Base-by-base conservation (phyloP, 2,329 filamentous ascomycete genomes). In the Cercospora sojina region DNA sequence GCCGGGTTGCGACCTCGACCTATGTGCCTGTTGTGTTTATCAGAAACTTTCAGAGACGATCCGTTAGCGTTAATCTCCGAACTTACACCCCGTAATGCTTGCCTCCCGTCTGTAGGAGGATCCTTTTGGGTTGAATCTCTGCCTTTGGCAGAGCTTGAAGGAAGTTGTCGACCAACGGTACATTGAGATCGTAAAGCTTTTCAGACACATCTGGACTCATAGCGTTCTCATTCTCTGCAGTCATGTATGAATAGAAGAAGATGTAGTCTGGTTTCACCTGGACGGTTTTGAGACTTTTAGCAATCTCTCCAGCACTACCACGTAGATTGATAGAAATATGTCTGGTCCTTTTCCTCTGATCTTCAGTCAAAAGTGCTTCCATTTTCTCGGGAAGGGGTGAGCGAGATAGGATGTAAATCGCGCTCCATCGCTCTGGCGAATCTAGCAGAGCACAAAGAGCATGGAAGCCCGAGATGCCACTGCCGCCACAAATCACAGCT, bases 171-270 rank as follows among this genome's bases (percentile, higher is more conserved):
- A 84, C 75, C 1, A 84, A 74, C 9, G 64, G 62, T 1, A 64
- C 64, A 31, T 70, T 69, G 9, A 58, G 23, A 29, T 64, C 38
- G 3, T 38, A 27, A 70, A 84, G 75, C 68, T 82, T 79, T 8
- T 84, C 80, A 5, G 79, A 79, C 66, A 81, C 79, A 20, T 77
- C 78, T 1, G 81, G 80, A 25, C 77, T 73, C 3, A 79, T 78
- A 35, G 57, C 31, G 18, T 47, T 59, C 3, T 60, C 64, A 25
- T 31, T 60, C 12, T 60, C 57, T 0, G 64, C 63, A 66, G 84
- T 81, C 13, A 83, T 75, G 75, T 85, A 84, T 5, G 81, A 81
- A 62, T 81, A 84, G 74, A 83, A 85, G 73, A 85, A 85, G 20
- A 83, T 74, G 65, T 84, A 79, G 65, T 81, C 80, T 1, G 70